phyloP scores from a whole-genome alignment of 2,329 filamentous ascomycete species.

The Apiospora aurea region DNA sequence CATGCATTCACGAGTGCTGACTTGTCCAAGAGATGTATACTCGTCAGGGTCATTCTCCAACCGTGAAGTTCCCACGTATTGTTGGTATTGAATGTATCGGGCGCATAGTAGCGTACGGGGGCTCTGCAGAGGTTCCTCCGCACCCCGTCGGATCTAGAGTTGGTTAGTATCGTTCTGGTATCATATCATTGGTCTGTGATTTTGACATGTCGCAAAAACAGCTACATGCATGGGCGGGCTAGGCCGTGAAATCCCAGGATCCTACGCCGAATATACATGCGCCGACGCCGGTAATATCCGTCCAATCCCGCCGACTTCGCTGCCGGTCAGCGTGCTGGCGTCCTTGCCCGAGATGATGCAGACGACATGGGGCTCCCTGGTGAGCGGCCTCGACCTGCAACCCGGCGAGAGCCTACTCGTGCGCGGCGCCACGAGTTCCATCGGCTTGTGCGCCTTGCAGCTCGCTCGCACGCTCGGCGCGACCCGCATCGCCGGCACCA shows the following conservation, averaged over 20 bases:
- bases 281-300: constrained; percentile 50
- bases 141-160: constrained; percentile 41
- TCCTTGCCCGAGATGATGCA: constrained; percentile 59
- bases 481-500: constrained; percentile 48
- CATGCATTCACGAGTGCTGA: constrained; percentile 21
- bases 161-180: neutral
- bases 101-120: constrained; percentile 45
- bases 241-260: constrained; percentile 54
- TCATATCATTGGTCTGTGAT: constrained; percentile 36
- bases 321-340: constrained; percentile 45
- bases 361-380: constrained; percentile 54
- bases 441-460: constrained; percentile 54
- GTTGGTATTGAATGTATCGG: constrained; percentile 56
- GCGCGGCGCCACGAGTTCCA: constrained; percentile 55
- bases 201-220: constrained; percentile 35
- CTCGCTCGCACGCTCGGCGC: constrained; percentile 51
- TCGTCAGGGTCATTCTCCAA: constrained; percentile 50
- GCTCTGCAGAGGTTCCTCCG: constrained; percentile 35
- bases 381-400: constrained; percentile 46
- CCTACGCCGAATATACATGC: constrained; percentile 56
- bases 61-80: constrained; percentile 50
- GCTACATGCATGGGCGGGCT: constrained; percentile 58
- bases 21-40: constrained; percentile 51
- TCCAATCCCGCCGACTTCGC: constrained; percentile 37
- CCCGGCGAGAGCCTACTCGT: constrained; percentile 52